Conservation (phyloP, 441 rosid species). For the Metrosideros polymorpha region DNA sequence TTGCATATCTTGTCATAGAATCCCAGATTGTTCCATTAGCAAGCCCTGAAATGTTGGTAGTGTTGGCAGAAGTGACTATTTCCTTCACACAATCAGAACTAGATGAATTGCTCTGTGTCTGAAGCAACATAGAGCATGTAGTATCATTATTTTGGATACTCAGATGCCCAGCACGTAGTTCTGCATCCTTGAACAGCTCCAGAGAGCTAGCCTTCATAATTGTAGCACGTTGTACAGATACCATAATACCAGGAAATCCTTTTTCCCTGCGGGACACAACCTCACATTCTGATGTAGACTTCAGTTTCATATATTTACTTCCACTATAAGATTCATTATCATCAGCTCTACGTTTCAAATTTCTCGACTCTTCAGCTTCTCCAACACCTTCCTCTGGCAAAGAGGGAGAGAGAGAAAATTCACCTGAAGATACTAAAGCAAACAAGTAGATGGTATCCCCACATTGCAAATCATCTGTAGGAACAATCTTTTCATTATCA, state of each 20-base stretch:
- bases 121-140: conserved; percentile 11
- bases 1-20: not conserved
- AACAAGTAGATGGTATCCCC: conserved; percentile 81
- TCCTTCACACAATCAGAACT: conserved; percentile 29
- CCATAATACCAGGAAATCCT: conserved; percentile 87
- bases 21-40: not conserved
- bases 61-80: conserved; percentile 22
- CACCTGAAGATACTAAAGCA: conserved; percentile 74
- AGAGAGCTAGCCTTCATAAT: conserved; percentile 32
- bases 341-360: conserved; percentile 62
- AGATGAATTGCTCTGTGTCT: conserved; percentile 20
- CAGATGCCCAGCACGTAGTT: conserved; percentile 15
- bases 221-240: conserved; percentile 40
- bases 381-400: conserved; percentile 91
- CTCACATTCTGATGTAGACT: conserved; percentile 59
- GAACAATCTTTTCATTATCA: conserved; percentile 42
- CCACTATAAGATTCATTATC: conserved; percentile 38
- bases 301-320: conserved; percentile 58
- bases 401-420: conserved; percentile 51
- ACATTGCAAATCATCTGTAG: conserved; percentile 76
- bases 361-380: conserved; percentile 82
- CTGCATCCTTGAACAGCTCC: conserved; percentile 43
- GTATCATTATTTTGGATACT: conserved; percentile 18
- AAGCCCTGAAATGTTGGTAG: conserved; percentile 22
- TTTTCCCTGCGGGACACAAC: conserved; percentile 78